phyloP scores from a whole-genome alignment of 2,329 filamentous ascomycete species.

The Ramularia endophylla region DNA sequence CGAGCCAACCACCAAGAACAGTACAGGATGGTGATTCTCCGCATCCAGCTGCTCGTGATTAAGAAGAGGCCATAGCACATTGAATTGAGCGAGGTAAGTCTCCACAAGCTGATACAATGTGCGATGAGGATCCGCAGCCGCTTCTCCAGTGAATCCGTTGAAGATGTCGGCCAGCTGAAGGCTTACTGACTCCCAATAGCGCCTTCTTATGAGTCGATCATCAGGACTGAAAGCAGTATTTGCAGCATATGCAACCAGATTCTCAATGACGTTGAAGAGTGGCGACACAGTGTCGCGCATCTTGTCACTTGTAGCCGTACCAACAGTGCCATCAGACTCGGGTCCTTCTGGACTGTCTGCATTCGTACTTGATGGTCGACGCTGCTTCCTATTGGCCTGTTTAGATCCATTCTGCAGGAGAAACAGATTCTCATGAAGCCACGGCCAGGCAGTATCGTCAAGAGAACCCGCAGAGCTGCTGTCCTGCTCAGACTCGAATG shows the following conservation, averaged over 20 bases:
- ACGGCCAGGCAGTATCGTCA: constrained; percentile 1
- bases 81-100: constrained; percentile 10
- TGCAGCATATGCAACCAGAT: constrained; percentile 10
- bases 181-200: constrained; percentile 13
- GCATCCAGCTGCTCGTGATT: constrained; percentile 10
- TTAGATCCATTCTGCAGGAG: neutral
- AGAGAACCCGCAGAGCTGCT: neutral
- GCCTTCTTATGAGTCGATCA: constrained; percentile 2
- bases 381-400: neutral
- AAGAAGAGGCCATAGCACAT: constrained; percentile 12
- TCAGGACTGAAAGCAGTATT: constrained; percentile 11
- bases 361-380: neutral
- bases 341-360: neutral
- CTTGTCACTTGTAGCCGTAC: neutral
- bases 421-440: constrained; percentile 1
- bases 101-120: constrained; percentile 11
- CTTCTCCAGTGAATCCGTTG: neutral
- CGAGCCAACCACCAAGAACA: constrained; percentile 12
- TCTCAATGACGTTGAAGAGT: constrained; percentile 8
- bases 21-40: constrained; percentile 11
- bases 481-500: neutral
- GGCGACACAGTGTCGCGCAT: constrained; percentile 1
- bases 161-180: constrained; percentile 12
- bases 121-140: constrained; percentile 2
- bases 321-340: neutral